A percentile compares a stretch with the other conserved stretches of the same genome.
Conservation (phyloP, 768 basidiomycete species). For the Phylloporus rhodoxanthus region DNA sequence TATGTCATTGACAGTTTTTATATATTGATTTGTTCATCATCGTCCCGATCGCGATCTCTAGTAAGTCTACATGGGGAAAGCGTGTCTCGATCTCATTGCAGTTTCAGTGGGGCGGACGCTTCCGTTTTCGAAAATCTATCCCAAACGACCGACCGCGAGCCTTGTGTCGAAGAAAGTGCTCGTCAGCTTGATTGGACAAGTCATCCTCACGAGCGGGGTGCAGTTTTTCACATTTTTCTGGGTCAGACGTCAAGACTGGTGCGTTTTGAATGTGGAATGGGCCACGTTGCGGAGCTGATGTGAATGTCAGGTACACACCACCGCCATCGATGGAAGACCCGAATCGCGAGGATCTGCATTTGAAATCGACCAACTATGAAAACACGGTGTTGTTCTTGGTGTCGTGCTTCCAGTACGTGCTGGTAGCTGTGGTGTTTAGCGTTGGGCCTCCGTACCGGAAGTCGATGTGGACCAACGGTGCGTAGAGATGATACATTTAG, state of each 20-base stretch:
- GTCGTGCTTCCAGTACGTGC: conserved; percentile 97
- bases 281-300: not conserved
- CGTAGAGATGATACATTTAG: conserved; percentile 17
- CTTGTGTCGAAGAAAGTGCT: conserved; percentile 94
- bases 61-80: conserved; percentile 43
- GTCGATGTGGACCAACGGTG: conserved; percentile 93
- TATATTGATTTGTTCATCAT: conserved; percentile 99
- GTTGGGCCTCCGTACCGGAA: conserved; percentile 96
- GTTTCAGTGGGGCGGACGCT: conserved; percentile 86
- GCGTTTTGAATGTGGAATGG: conserved; percentile 3
- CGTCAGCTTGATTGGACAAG: conserved; percentile 88
- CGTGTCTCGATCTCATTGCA: conserved; percentile 6
- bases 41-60: conserved; percentile 92
- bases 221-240: conserved; percentile 89
- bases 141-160: conserved; percentile 91
- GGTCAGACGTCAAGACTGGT: conserved; percentile 85
- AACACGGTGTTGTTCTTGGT: conserved; percentile 89
- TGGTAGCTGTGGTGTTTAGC: conserved; percentile 95
- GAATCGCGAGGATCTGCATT: conserved; percentile 53
- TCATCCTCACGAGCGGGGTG: conserved; percentile 72
- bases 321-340: conserved; percentile 54
- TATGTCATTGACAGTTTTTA: conserved; percentile 58
- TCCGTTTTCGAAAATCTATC: conserved; percentile 79
- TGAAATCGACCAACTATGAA: conserved; percentile 84
- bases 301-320: conserved; percentile 61